Conservation (phyloP, 768 basidiomycete genomes). For the Hypholoma sublateritium region DNA sequence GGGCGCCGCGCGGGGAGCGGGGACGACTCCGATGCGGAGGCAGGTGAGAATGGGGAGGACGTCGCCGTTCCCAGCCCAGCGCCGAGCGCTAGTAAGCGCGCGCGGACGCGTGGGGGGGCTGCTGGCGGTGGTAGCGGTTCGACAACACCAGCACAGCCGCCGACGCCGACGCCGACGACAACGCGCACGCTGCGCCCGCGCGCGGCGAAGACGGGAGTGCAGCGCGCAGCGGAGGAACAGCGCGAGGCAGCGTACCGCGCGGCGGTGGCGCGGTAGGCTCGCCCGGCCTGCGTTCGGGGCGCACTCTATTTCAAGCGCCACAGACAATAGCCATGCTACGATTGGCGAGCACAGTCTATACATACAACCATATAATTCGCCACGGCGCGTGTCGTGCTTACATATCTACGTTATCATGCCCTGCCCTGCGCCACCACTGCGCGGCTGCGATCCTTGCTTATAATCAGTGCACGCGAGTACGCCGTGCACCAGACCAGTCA, state of each 20-base stretch:
- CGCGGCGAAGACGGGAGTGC: slow-evolving; percentile 47
- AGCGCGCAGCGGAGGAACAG: slow-evolving; percentile 47
- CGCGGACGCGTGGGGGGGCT: slow-evolving; percentile 6
- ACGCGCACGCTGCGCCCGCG: slow-evolving; percentile 63
- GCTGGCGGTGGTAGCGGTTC: not conserved
- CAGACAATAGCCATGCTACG: no score
- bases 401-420: no score
- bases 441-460: no score
- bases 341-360: no score
- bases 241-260: slow-evolving; percentile 48
- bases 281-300: not conserved
- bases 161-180: slow-evolving; percentile 7
- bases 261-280: slow-evolving; percentile 34
- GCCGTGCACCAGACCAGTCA: no score
- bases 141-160: not conserved
- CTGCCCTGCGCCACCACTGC: no score
- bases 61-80: slow-evolving; percentile 16
- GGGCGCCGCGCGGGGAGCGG: slow-evolving; percentile 13
- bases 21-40: slow-evolving; percentile 19
- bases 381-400: no score
- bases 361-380: no score
- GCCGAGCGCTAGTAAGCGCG: slow-evolving; percentile 30
- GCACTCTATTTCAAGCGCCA: no score
- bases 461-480: no score
- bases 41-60: slow-evolving; percentile 17